Percentiles rank a stretch among this genome's conserved stretches.
phyloP scores from a whole-genome alignment of 495 filamentous ascomycete species.

The Penicillium coffeae region DNA sequence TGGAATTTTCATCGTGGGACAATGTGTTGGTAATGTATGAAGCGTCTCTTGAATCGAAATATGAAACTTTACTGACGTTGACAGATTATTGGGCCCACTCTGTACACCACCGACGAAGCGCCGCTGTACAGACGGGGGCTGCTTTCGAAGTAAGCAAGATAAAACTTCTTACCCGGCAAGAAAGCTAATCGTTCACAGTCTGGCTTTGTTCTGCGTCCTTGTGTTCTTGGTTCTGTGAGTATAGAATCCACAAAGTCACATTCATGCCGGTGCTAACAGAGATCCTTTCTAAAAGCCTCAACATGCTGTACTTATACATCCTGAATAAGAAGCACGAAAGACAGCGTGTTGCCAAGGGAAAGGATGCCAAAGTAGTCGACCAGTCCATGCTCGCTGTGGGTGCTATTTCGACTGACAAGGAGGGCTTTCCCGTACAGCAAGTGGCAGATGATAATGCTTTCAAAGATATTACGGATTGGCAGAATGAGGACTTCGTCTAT shows the following conservation, averaged over 20 bases:
- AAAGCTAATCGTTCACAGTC: conserved; percentile 19
- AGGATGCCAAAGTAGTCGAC: conserved; percentile 39
- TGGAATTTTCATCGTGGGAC: conserved; percentile 54
- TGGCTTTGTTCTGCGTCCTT: conserved; percentile 54
- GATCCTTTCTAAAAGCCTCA: conserved; percentile 33
- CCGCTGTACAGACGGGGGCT: conserved; percentile 53
- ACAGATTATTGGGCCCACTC: conserved; percentile 53
- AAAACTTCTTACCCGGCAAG: background rate
- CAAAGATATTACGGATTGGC: conserved; percentile 51
- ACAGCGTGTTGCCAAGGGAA: conserved; percentile 46
- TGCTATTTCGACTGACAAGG: conserved; percentile 38
- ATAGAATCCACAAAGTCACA: no score
- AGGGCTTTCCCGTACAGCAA: conserved; percentile 35
- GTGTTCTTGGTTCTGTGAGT: conserved; percentile 43
- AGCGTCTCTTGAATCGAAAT: background rate
- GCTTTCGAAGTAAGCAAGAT: conserved; percentile 41
- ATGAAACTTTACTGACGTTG: background rate
- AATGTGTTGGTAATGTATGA: conserved; percentile 56
- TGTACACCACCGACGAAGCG: conserved; percentile 54
- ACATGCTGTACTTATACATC: conserved; percentile 39
- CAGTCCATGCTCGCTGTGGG: conserved; percentile 38
- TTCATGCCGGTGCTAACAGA: background rate
- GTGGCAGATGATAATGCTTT: conserved; percentile 49
- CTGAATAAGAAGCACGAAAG: conserved; percentile 52
- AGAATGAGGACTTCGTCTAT: conserved; percentile 58